Percentiles rank a stretch among this genome's conserved stretches.
Conservation (phyloP, 148 eudicot species). For the Camellia japonica region DNA sequence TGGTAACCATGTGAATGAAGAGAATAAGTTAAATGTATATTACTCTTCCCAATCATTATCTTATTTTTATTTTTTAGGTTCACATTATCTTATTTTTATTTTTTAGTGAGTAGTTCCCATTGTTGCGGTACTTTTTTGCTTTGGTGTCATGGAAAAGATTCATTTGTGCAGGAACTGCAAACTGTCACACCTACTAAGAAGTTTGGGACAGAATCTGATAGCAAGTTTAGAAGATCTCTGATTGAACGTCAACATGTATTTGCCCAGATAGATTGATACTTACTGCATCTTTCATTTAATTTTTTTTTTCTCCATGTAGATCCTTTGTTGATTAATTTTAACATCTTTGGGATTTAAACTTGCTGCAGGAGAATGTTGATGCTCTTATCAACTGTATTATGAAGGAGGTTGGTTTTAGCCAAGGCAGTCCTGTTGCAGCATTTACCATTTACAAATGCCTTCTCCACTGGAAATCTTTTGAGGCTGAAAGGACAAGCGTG, state of each 20-base stretch:
- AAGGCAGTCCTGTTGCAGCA: conserved; percentile 96
- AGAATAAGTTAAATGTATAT: conserved; percentile 43
- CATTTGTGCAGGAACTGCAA: conserved; percentile 53
- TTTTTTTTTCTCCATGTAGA: background rate
- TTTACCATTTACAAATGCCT: conserved; percentile 93
- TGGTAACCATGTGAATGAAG: conserved; percentile 58
- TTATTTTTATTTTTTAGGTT: background rate
- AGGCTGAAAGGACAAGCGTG: conserved; percentile 95
- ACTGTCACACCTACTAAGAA: conserved; percentile 53
- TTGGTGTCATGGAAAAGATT: background rate
- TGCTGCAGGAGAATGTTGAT: conserved; percentile 82
- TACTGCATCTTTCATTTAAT: background rate
- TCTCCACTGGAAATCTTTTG: conserved; percentile 97
- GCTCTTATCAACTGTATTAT: conserved; percentile 74
- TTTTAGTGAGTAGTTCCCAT: background rate
- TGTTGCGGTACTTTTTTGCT: conserved; percentile 7
- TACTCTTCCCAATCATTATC: conserved; percentile 4
- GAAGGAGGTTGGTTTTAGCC: conserved; percentile 84
- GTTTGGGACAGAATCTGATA: conserved; percentile 65
- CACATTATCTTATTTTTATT: background rate
- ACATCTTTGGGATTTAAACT: conserved; percentile 12
- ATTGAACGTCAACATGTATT: conserved; percentile 72
- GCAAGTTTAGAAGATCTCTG: conserved; percentile 51
- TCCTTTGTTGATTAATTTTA: conserved; percentile 4
- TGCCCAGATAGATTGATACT: conserved; percentile 7